Base-by-base conservation (phyloP, 73 alveolate genomes). In the Blepharisma japonicum region DNA sequence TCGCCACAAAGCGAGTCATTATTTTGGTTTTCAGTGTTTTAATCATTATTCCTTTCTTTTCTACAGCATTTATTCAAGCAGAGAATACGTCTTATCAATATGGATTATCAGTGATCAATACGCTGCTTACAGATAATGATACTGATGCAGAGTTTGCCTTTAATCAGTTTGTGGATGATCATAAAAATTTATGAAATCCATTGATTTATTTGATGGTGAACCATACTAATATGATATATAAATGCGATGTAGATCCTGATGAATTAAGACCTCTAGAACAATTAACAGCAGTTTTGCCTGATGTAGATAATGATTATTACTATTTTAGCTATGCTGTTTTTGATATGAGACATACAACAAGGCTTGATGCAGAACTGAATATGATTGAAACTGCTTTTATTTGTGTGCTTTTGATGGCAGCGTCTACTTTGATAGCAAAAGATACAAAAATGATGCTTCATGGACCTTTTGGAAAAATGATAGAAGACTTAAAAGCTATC, bases 381-480 rank as follows among this genome's bases (percentile, higher is more conserved):
- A 79, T 92, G 56, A 79, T 88, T 51, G 80, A 93, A 78, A 92
- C 98, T 6, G 55, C 81, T 42, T 90, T 92, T 82, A 82, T 87
- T 38, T 84, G 96, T 72, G 70, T 92, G 39, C 86, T 92, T 9
- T 84, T 90, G 27, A 88, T 94, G 42, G 56, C 86, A 9, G 94
- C 92, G 0, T 89, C 96, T 38, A 61, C 90, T 42, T 83, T 90
- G 67, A 81, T 92, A 53, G 39, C 96, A 50, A 84, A 78, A 68
- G 98, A 92, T 68, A 96, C 98, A 18, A 78, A 81, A 77, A 82
- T 80, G 45, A 71, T 91, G 39, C 94, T 91, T 38, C 82, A 90
- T 38, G 85, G 85, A 70, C 98, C 98, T 45, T 84, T 92, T 7
- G 98, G 90, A 68, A 79, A 84, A 78, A 89, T 92, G 94, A 81